Conservation (phyloP, 1,284 basidiomycete species). For the Ceratobasidium sp. region DNA sequence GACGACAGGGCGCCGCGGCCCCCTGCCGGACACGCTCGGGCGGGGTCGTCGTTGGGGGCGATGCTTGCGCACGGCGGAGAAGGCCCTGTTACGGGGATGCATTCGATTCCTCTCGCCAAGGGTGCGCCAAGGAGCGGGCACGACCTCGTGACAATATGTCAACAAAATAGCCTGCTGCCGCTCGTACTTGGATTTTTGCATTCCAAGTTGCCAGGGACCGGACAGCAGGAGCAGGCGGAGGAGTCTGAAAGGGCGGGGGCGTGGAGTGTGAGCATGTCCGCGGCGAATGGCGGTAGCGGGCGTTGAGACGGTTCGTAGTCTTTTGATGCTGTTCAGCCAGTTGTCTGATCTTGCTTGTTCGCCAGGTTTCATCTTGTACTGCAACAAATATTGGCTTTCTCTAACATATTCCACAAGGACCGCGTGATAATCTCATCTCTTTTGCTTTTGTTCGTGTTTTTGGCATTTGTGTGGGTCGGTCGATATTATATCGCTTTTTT, state of each 20-base stretch:
- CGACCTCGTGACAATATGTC: constrained; percentile 54
- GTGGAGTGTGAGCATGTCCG: not conserved
- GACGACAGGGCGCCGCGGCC: constrained; percentile 49
- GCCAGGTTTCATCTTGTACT: constrained; percentile 10
- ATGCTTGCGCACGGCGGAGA: constrained; percentile 36
- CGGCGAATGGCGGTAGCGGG: not conserved
- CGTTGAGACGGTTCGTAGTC: not conserved
- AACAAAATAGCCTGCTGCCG: constrained; percentile 58
- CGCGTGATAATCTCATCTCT: constrained; percentile 10
- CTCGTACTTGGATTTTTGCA: constrained; percentile 54
- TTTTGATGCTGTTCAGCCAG: not conserved
- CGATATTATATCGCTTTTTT: constrained; percentile 33
- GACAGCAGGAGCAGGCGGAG: constrained; percentile 13
- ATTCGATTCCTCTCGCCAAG: constrained; percentile 27
- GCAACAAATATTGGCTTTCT: not conserved
- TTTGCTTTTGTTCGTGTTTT: constrained; percentile 7
- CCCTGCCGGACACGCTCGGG: not conserved
- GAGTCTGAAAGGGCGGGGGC: constrained; percentile 17
- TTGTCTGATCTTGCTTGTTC: not conserved
- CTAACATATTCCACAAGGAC: constrained; percentile 26
- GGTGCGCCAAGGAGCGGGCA: constrained; percentile 51
- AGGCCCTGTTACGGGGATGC: constrained; percentile 12
- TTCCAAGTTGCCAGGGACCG: constrained; percentile 13
- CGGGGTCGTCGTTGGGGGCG: constrained; percentile 29
- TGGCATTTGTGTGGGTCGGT: not conserved